phyloP scores from a whole-genome alignment of 2,329 filamentous ascomycete genomes.

The Scleromitrula shiraiana region DNA sequence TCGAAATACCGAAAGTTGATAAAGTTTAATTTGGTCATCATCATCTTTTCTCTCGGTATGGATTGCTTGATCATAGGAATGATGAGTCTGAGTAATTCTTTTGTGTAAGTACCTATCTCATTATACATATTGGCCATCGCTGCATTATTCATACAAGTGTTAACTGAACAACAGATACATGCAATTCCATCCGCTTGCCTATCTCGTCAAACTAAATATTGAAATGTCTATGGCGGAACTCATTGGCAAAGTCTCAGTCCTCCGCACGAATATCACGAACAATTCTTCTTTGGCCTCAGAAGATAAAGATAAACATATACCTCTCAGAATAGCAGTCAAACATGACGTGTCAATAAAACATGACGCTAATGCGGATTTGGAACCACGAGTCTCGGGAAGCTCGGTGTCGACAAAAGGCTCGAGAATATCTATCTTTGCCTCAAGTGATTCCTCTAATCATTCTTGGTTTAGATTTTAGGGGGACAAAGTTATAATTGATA shows the following conservation, averaged over 20 bases:
- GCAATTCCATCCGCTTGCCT: constrained; percentile 35
- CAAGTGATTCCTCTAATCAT: no score
- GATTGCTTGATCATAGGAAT: constrained; percentile 34
- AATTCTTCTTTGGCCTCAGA: no score
- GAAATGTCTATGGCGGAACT: constrained; percentile 38
- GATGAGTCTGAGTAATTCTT: constrained; percentile 31
- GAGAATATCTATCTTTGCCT: no score
- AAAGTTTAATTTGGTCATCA: constrained; percentile 34
- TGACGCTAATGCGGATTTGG: no score
- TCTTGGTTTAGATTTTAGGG: no score
- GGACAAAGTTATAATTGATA: no score
- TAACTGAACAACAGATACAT: constrained; percentile 23
- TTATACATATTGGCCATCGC: no score
- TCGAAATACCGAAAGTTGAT: constrained; percentile 35
- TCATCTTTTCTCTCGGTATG: constrained; percentile 35
- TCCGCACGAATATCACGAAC: background rate
- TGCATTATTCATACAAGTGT: background rate
- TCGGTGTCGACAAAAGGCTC: no score
- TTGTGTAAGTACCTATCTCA: constrained; percentile 29
- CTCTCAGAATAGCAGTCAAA: background rate
- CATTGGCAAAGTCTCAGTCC: constrained; percentile 26
- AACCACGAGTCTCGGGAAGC: no score
- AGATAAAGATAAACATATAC: background rate
- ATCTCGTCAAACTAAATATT: constrained; percentile 38
- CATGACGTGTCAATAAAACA: background rate